phyloP scores from a whole-genome alignment of 2,329 filamentous ascomycete genomes.

The Fusarium annulatum region DNA sequence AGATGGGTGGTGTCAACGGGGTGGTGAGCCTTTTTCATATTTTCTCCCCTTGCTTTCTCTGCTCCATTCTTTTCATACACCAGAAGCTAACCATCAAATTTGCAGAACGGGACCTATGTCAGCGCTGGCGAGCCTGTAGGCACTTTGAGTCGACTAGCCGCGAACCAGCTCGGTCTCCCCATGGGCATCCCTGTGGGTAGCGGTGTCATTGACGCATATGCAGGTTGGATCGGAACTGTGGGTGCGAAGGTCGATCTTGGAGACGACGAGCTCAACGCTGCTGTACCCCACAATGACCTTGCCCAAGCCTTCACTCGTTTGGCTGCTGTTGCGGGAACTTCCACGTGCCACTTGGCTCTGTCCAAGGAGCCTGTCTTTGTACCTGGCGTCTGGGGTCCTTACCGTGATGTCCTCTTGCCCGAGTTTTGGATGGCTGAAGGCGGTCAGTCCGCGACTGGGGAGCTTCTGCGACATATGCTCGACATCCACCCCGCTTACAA shows the following conservation, averaged over 20 bases:
- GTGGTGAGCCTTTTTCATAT: constrained; percentile 74
- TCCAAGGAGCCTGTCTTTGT: constrained; percentile 94
- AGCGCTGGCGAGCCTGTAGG: constrained; percentile 94
- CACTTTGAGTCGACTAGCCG: constrained; percentile 84
- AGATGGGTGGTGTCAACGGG: constrained; percentile 93
- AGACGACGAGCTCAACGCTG: constrained; percentile 72
- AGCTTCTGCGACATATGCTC: constrained; percentile 91
- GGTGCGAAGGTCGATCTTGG: constrained; percentile 89
- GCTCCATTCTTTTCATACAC: not conserved
- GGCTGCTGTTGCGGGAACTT: constrained; percentile 94
- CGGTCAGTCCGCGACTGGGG: constrained; percentile 94
- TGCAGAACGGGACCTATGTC: constrained; percentile 87
- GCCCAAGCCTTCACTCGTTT: constrained; percentile 92
- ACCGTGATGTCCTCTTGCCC: constrained; percentile 91
- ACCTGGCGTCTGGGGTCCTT: constrained; percentile 95
- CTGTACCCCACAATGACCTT: constrained; percentile 82
- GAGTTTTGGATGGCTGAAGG: constrained; percentile 98
- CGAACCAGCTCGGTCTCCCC: constrained; percentile 83
- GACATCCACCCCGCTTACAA: constrained; percentile 94
- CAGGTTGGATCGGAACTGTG: constrained; percentile 99
- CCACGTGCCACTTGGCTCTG: constrained; percentile 97
- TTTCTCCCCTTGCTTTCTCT: constrained; percentile 26
- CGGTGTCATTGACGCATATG: constrained; percentile 97
- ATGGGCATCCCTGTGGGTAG: constrained; percentile 92
- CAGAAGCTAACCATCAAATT: constrained; percentile 23